These are phyloP conservation scores for Hawksworthiomyces lignivorus DNA, from an alignment of 2,329 filamentous ascomycete species.

Conservation along the genomic window DNA sequence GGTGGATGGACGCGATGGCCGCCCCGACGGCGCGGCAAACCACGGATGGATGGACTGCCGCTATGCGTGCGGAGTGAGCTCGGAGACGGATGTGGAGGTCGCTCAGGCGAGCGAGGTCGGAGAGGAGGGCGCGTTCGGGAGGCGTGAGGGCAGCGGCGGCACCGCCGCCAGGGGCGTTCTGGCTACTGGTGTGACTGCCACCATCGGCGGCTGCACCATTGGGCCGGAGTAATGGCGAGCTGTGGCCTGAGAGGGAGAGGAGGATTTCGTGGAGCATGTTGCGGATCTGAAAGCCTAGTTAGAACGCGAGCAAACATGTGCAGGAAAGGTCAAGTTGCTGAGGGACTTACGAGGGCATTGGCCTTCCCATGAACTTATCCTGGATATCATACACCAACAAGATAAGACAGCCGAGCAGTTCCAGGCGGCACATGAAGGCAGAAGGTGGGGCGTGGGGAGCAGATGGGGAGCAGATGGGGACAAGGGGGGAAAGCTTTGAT, in stretches of 20 bases:
- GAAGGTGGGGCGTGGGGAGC: neutral
- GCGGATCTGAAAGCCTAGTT: constrained; percentile 1
- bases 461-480: neutral
- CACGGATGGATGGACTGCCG: constrained; percentile 64
- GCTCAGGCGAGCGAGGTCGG: constrained; percentile 68
- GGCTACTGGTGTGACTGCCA: constrained; percentile 33
- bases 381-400: constrained; percentile 13
- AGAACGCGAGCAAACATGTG: neutral
- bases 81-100: constrained; percentile 68
- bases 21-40: constrained; percentile 84
- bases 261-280: constrained; percentile 97
- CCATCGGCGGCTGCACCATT: constrained; percentile 37
- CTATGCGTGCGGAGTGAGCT: constrained; percentile 57
- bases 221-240: constrained; percentile 72
- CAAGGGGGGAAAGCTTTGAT: too few relatives aligned
- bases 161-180: too few relatives aligned
- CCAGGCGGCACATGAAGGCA: constrained; percentile 14
- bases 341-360: too few relatives aligned
- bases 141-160: constrained; percentile 54
- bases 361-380: constrained; percentile 3
- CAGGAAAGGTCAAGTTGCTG: too few relatives aligned
- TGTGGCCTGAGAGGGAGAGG: constrained; percentile 89
- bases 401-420: constrained; percentile 15
- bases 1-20: constrained; percentile 64
- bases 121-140: constrained; percentile 74